Conservation (phyloP, 2,329 filamentous ascomycete species). For the Talaromyces sp. region DNA sequence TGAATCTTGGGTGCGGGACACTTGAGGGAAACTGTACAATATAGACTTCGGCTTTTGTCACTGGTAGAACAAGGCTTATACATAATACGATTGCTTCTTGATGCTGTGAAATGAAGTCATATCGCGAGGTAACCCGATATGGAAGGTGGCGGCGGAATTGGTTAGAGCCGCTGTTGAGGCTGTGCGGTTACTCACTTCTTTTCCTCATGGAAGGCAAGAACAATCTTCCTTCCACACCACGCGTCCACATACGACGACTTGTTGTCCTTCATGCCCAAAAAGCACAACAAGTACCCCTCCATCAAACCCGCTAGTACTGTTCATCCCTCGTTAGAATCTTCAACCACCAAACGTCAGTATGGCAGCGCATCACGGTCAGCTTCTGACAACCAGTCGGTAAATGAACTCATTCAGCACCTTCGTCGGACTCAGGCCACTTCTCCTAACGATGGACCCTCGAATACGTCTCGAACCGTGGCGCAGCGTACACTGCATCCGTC, state of each 20-base stretch:
- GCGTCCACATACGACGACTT: conserved; percentile 12
- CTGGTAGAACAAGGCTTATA: neutral
- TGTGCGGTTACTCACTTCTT: neutral
- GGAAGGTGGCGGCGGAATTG: conserved; percentile 7
- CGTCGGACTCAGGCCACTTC: conserved; percentile 41
- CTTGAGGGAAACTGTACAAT: conserved; percentile 35
- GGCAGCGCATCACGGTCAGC: conserved; percentile 24
- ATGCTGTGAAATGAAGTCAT: neutral
- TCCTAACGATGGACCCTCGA: conserved; percentile 24
- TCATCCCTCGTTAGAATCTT: conserved; percentile 39
- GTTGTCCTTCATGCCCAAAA: conserved; percentile 47
- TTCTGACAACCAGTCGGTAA: conserved; percentile 41
- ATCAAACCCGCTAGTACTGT: conserved; percentile 43
- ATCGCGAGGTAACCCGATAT: neutral
- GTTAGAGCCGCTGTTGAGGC: neutral
- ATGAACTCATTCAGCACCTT: conserved; percentile 49
- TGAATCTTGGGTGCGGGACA: conserved; percentile 60
- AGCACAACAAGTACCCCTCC: conserved; percentile 40
- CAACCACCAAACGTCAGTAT: conserved; percentile 33
- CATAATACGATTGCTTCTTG: neutral
- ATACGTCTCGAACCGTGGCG: conserved; percentile 25
- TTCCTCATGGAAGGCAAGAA: neutral
- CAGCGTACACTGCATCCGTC: conserved; percentile 47
- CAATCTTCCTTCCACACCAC: neutral
- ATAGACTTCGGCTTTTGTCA: neutral